Evolutionary conservation across 2,329 filamentous ascomycete species (phyloP), one percentile per base, ranked within the genome.

Genomic region (Apiospora rasikravindrae): DNA sequence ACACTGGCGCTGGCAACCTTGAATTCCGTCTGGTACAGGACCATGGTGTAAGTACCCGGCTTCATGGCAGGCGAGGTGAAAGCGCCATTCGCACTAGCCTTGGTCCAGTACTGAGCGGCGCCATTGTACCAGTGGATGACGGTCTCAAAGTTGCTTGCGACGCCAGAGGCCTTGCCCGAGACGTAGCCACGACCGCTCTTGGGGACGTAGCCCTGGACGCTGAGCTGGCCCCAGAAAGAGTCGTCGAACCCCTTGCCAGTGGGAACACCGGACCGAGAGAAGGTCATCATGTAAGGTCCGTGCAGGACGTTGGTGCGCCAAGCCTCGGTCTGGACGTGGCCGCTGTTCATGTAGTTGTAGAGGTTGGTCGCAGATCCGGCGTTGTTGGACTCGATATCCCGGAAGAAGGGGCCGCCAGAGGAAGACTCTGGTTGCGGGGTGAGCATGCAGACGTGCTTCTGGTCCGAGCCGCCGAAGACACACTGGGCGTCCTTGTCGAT

Each of bases 341-440:
- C 86, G 19, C 88, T 90, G 83, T 93, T 93, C 87, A 92, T 91
- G 82, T 92, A 93, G 81, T 88, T 91, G 80, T 91, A 92, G 0
- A 93, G 84, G 71, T 85, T 88, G 47, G 84, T 90, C 74, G 85
- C 88, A 51, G 80, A 82, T 6, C 88, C 89, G 22, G 85, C 89
- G 73, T 91, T 90, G 82, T 93, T 93, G 70, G 86, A 84, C 81
- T 92, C 88, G 80, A 92, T 92, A 74, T 92, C 90, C 22, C 88
- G 85, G 82, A 88, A 86, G 84, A 93, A 93, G 22, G 91, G 91
- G 0, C 91, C 91, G 16, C 91, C 91, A 0, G 90, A 90, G 1
- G 88, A 89, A 11, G 84, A 86, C 79, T 93, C 91, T 47, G 88
- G 84, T 61, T 85, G 82, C 53, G 87, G 87, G 69, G 88, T 85